Base-by-base conservation (phyloP, 139 green algal species). In the Tetraselmis striata region DNA sequence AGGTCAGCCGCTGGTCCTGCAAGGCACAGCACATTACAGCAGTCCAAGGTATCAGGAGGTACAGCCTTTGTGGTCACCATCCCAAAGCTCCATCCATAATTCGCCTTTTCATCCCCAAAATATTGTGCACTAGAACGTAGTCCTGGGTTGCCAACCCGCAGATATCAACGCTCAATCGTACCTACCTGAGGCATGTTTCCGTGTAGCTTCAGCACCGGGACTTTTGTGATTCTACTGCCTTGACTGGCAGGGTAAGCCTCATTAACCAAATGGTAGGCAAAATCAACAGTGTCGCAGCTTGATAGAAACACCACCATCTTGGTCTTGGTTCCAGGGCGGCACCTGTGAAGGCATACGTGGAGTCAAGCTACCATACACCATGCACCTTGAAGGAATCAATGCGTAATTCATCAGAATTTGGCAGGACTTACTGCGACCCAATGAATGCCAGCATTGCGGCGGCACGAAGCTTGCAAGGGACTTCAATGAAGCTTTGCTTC, bases 221-320 rank as follows among this genome's bases (percentile, higher is more conserved):
- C 58, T 22, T 81, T 67, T 28, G 59, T 28, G 45, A 67, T 5
- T 67, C 18, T 67, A 25, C 11, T 18, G 45, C 45, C 45, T 18
- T 67, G 45, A 67, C 11, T 67, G 45, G 11, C 18, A 5, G 45
- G 45, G 45, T 25, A 67, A 67, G 18, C 45, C 45, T 67, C 45
- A 67, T 67, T 67, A 5, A 67, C 45, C 45, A 67, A 67, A 67
- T 67, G 45, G 45, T 67, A 18, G 18, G 45, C 45, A 67, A 93
- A 95, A 67, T 99, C 95, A 27, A 98, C 96, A 2, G 86, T 86
- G 32, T 96, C 94, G 75, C 95, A 98, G 77, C 85, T 95, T 23
- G 94, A 97, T 67, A 98, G 79, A 84, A 99, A 99, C 1, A 98
- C 93, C 24, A 99, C 93, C 25, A 93, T 80, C 86, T 98, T 97